Base-by-base conservation (phyloP, 2,329 filamentous ascomycete genomes). In the Sporothrix mexicana region DNA sequence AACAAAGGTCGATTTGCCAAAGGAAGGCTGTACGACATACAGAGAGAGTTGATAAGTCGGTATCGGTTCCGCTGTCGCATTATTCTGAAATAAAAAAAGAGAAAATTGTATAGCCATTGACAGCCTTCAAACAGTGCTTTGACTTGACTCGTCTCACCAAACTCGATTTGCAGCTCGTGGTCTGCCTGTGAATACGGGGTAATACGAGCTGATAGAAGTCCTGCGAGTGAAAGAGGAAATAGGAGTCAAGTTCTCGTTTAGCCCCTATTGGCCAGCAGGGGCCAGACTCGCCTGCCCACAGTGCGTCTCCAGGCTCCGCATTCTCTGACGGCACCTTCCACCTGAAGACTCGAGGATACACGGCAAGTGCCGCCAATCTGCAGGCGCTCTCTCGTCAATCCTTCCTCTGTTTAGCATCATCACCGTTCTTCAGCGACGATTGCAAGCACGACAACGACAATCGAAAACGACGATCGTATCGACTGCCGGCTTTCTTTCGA, bases 301-400 rank as follows among this genome's bases (percentile, higher is more conserved):
- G 41, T 25, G 61, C 61, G 41, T 8, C 7, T 3, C 25, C 13
- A 13, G 23, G 55, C 55, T 30, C 23, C 55, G 53, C 53, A 41
- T 23, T 23, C 45, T n/a, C n/a, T n/a, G n/a, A 41, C 61, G 61
- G 61, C 61, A 25, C 61, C 61, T 64, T 47, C 61, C 41, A 45
- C 17, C 47, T 51, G 20, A 10, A 9, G 51, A 55, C 20, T 55
- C 8, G 20, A 55, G 9, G 4, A 8, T 10, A 8, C 12, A 64
- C 61, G 61, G 61, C 61, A 64, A 23, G 25, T 64, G 61, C 61
- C 61, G 61, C 61, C 61, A 45, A 23, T 64, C 41, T 64, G 61
- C 41, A 64, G 61, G 61, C 53, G 12, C 41, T 36, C 15, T 61
- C 41, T 8, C 51, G 41, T 7, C 41, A 25, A 45, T 47, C 41